Base-by-base conservation (phyloP, 345 rosid species). In the Microthlaspi erraticum region DNA sequence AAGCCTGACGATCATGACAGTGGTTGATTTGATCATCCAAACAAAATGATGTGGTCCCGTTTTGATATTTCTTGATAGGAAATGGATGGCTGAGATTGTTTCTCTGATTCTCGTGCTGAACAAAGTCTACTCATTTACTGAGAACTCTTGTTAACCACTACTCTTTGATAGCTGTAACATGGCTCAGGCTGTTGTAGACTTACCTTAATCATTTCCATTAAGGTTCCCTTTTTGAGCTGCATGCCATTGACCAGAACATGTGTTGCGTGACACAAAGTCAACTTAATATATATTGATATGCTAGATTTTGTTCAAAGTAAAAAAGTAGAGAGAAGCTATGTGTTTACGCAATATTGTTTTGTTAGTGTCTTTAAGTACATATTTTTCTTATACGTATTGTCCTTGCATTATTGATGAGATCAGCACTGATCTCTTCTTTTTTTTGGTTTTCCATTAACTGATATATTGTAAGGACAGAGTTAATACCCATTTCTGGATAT, bases 1-100 rank as follows among this genome's bases (percentile, higher is more conserved):
- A 69, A 69, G 74, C 38, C 46, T 68, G 64, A 45, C 61, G 70
- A 75, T 68, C 63, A 68, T 74, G 78, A 74, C 62, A 60, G 63
- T 67, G 63, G 74, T 52, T 74, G 73, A 75, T 68, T 52, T 74
- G 73, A 75, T 68, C 64, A 46, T 48, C 29, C 29, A 1, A 26
- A 2, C 3, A 32, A 38, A 26, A 20, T 19, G 2, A 7, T 37
- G 74, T 37, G 64, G 79, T 52, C 78, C 79, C 64, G n/a, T 44
- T 51, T 37, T 52, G 17, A 37, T 62, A 66, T 67, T 63, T 60
- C 29, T 44, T 62, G 64, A 75, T 68, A 36, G 14, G 6, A 37
- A 46, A 38, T 55, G 39, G 46, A 75, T 68, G 79, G 79, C 63
- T 69, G 46, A 55, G 65, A 75, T 75, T 69, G 71, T 11, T 54